A percentile compares a stretch with the other conserved stretches of the same genome.
Evolutionary conservation across 331 rosid species (phyloP).

Genomic region (Quercus phellos): DNA sequence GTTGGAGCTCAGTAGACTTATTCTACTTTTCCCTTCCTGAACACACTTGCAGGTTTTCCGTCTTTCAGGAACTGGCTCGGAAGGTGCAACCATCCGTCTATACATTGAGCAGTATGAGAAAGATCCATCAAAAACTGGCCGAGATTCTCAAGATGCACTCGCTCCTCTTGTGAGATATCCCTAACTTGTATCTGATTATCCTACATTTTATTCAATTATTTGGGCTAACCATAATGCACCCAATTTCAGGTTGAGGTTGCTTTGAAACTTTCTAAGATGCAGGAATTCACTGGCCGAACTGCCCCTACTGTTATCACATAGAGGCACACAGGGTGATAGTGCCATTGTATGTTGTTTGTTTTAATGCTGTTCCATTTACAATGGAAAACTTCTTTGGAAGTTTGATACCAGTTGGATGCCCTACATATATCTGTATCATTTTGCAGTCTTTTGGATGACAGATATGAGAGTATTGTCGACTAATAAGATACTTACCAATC

Average conservation of each 20-base stretch:
- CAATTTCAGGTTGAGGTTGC: slow-evolving; percentile 82
- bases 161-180: slow-evolving; percentile 72
- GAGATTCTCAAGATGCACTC: slow-evolving; percentile 90
- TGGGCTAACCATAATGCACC: background rate
- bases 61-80: slow-evolving; percentile 98
- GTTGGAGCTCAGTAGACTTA: background rate
- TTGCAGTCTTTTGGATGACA: background rate
- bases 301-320: slow-evolving; percentile 91
- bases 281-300: slow-evolving; percentile 86
- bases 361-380: background rate
- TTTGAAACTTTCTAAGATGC: slow-evolving; percentile 88
- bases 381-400: background rate
- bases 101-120: slow-evolving; percentile 97
- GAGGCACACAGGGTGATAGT: slow-evolving; percentile 1
- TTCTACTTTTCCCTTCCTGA: slow-evolving; percentile 6
- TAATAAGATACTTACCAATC: background rate
- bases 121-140: slow-evolving; percentile 73
- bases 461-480: background rate
- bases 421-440: background rate
- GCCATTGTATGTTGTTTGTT: background rate
- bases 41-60: slow-evolving; percentile 69
- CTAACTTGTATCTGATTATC: background rate
- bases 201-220: slow-evolving; percentile 1
- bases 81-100: slow-evolving; percentile 91
- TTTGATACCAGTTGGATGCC: background rate